Evolutionary conservation across 805 yeast species (phyloP).

Genomic region (Wickerhamomyces ciferrii): DNA sequence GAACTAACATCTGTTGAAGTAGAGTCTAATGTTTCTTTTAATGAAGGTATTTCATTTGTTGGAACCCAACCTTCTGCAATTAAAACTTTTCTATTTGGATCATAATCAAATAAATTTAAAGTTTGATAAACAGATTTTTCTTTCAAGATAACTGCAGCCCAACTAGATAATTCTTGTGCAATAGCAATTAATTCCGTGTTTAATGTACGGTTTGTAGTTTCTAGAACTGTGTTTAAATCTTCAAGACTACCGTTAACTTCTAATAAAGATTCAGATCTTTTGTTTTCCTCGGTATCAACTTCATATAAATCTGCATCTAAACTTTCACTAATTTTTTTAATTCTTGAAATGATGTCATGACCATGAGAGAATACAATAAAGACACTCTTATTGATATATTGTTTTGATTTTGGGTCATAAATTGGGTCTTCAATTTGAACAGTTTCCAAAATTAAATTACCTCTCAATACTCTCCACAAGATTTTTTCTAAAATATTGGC

Average conservation of each 20-base stretch:
- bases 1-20: conserved; percentile 65
- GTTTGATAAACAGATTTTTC: conserved; percentile 84
- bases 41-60: conserved; percentile 56
- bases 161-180: conserved; percentile 65
- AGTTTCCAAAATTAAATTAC: conserved; percentile 77
- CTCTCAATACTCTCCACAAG: conserved; percentile 90
- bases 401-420: conserved; percentile 57
- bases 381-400: conserved; percentile 64
- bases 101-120: conserved; percentile 76
- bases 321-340: conserved; percentile 82
- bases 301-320: conserved; percentile 78
- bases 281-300: conserved; percentile 40
- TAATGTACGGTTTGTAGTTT: conserved; percentile 63
- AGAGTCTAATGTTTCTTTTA: conserved; percentile 62
- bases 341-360: conserved; percentile 60
- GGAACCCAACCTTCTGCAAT: conserved; percentile 99
- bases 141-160: conserved; percentile 64
- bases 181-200: conserved; percentile 74
- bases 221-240: conserved; percentile 56
- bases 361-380: conserved; percentile 95
- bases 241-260: conserved; percentile 54
- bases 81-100: conserved; percentile 68
- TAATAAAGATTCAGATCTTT: conserved; percentile 64
- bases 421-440: conserved; percentile 69
- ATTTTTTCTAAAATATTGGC: conserved; percentile 72